Percentiles rank a stretch among this genome's conserved stretches.
These are phyloP conservation scores for Malassezia vespertilionis DNA, from an alignment of 1,284 basidiomycete species.

Conservation along the genomic window DNA sequence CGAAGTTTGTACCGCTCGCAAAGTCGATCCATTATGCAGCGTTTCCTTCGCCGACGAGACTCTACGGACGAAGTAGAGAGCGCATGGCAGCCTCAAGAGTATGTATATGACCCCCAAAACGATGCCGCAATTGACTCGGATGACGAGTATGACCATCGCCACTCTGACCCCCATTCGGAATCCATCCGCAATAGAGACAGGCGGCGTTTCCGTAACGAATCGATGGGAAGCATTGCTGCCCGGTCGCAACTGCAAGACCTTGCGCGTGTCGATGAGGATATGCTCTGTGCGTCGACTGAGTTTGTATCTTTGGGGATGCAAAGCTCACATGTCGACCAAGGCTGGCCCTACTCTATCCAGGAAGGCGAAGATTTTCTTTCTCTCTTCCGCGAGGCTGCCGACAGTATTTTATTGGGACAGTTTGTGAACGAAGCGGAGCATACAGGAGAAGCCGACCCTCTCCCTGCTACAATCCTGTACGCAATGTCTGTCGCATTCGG, in stretches of 20 bases:
- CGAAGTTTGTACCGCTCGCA: too few relatives aligned
- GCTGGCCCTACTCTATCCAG: background rate
- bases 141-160: conserved; percentile 12
- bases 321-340: background rate
- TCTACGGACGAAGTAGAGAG: too few relatives aligned
- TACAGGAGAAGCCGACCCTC: conserved; percentile 30
- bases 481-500: conserved; percentile 35
- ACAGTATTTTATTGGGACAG: background rate
- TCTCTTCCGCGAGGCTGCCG: conserved; percentile 12
- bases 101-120: conserved; percentile 1
- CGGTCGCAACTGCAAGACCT: conserved; percentile 16
- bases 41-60: too few relatives aligned
- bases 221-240: background rate
- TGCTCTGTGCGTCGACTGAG: background rate
- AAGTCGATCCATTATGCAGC: too few relatives aligned
- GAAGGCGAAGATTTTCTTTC: conserved; percentile 21
- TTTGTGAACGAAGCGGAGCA: conserved; percentile 24
- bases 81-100: too few relatives aligned
- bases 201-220: too few relatives aligned
- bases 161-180: background rate
- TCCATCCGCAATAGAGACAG: conserved; percentile 6
- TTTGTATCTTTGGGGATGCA: background rate
- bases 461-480: conserved; percentile 27
- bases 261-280: conserved; percentile 1
- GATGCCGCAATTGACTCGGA: conserved; percentile 13